phyloP scores from a whole-genome alignment of 2,329 filamentous ascomycete species.

The Thielaviopsis populi region DNA sequence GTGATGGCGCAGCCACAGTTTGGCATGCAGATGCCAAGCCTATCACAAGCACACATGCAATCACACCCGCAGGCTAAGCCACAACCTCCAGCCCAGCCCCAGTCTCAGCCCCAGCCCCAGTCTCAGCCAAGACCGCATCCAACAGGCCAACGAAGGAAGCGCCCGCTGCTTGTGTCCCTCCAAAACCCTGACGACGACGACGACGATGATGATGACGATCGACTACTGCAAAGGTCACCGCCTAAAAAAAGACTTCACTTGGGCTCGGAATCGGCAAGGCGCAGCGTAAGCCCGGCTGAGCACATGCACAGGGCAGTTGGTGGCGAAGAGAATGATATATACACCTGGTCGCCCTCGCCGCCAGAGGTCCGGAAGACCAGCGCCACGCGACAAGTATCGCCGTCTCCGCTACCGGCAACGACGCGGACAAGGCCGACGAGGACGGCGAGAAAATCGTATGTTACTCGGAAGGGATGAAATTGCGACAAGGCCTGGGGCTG shows the following conservation, averaged over 20 bases:
- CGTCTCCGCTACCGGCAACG: background rate
- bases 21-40: conserved; percentile 1
- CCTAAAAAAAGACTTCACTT: background rate
- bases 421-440: background rate
- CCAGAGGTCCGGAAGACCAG: background rate
- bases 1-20: background rate
- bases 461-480: background rate
- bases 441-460: background rate
- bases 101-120: background rate
- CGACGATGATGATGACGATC: conserved; percentile 9
- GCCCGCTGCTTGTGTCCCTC: background rate
- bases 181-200: background rate
- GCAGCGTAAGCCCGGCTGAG: background rate
- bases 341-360: conserved; percentile 6
- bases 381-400: background rate
- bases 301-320: background rate
- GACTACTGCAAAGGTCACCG: background rate
- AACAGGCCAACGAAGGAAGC: background rate
- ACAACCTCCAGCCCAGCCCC: background rate
- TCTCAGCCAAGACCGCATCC: background rate
- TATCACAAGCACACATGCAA: conserved; percentile 15
- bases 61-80: background rate
- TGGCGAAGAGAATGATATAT: background rate
- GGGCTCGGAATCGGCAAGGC: background rate
- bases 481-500: background rate